Conservation (phyloP, 768 basidiomycete genomes). For the Cystoderma amianthinum region DNA sequence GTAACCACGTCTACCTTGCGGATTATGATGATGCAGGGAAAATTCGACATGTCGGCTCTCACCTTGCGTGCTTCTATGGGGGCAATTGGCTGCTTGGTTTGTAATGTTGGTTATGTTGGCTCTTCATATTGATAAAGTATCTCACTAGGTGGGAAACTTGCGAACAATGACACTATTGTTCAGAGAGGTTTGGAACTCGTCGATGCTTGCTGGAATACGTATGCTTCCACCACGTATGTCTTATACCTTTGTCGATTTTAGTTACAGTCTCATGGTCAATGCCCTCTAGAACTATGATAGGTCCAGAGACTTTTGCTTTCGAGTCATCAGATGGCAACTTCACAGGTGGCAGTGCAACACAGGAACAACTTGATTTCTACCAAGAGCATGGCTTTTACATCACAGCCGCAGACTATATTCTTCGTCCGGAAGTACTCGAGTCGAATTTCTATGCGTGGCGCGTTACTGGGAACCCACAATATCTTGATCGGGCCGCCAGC, state of each 20-base stretch:
- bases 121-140: background rate
- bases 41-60: slow-evolving; percentile 61
- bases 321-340: slow-evolving; percentile 55
- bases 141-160: slow-evolving; percentile 58
- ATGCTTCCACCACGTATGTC: slow-evolving; percentile 58
- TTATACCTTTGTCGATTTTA: background rate
- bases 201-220: slow-evolving; percentile 79
- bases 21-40: slow-evolving; percentile 42
- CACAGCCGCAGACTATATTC: slow-evolving; percentile 43
- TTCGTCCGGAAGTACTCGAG: slow-evolving; percentile 74
- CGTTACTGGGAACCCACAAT: slow-evolving; percentile 61
- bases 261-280: background rate
- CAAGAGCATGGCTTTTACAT: slow-evolving; percentile 61
- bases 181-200: slow-evolving; percentile 51
- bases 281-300: slow-evolving; percentile 58
- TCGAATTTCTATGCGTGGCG: slow-evolving; percentile 80
- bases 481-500: slow-evolving; percentile 53
- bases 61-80: slow-evolving; percentile 67
- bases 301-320: slow-evolving; percentile 65
- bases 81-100: slow-evolving; percentile 71
- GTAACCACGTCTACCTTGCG: slow-evolving; percentile 54
- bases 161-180: slow-evolving; percentile 68
- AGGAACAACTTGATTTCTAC: slow-evolving; percentile 42
- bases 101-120: slow-evolving; percentile 2
- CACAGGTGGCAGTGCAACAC: slow-evolving; percentile 34